These are phyloP conservation scores for Crinitomyces ghanaensis DNA, from an alignment of 805 yeast genomes.

Conservation along the genomic window DNA sequence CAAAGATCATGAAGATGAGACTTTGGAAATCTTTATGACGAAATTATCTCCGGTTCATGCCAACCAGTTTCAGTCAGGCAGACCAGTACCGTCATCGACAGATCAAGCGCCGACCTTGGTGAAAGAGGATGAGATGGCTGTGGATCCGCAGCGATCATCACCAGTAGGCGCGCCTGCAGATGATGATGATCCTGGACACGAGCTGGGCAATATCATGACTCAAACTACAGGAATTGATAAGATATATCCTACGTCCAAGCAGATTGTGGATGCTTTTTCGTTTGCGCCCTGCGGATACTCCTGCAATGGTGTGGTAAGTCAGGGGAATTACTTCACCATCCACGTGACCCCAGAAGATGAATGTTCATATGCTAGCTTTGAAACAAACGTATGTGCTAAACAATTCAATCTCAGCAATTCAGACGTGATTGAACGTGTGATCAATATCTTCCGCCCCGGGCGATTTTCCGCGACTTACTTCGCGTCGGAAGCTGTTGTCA, in stretches of 20 bases:
- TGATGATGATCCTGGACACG: conserved; percentile 68
- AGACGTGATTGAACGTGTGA: conserved; percentile 47
- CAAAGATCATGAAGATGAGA: conserved; percentile 39
- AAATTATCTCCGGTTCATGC: conserved; percentile 52
- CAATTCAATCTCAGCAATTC: conserved; percentile 33
- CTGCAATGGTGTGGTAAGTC: conserved; percentile 64
- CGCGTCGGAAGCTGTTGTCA: conserved; percentile 17
- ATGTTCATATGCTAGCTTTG: conserved; percentile 95
- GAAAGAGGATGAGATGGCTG: conserved; percentile 19
- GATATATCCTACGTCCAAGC: conserved; percentile 33
- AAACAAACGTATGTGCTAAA: conserved; percentile 60
- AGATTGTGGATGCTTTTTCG: conserved; percentile 68
- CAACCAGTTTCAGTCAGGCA: conserved; percentile 43
- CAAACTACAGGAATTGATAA: conserved; percentile 48
- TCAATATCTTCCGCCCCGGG: conserved; percentile 60
- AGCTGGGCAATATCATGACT: conserved; percentile 61
- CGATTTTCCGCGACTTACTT: conserved; percentile 57
- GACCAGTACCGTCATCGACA: conserved; percentile 28
- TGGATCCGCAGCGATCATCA: too few relatives aligned
- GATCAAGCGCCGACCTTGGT: too few relatives aligned
- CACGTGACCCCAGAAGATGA: conserved; percentile 92
- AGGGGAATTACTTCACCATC: conserved; percentile 61
- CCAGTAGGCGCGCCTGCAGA: conserved; percentile 26
- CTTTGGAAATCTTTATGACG: conserved; percentile 87
- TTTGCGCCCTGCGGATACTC: conserved; percentile 94